A percentile compares a stretch with the other conserved stretches of the same genome.
Evolutionary conservation across 331 rosid genomes (phyloP).

Genomic region (Phaseolus coccineus): DNA sequence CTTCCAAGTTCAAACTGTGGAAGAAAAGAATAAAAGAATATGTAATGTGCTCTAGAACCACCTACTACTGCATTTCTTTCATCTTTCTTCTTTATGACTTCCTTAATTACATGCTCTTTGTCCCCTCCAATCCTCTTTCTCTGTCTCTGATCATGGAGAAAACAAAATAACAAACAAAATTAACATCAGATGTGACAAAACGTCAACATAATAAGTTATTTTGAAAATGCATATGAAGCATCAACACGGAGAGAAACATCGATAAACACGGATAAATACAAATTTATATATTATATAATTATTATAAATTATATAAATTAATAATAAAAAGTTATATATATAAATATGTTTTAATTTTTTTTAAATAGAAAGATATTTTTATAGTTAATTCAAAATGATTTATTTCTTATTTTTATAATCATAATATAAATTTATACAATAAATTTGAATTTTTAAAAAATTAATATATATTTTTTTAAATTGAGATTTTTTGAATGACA

Average conservation of each 20-base stretch:
- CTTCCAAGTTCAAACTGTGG: slow-evolving; percentile 20
- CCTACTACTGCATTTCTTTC: slow-evolving; percentile 51
- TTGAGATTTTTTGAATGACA: too few species aligned
- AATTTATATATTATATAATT: too few species aligned
- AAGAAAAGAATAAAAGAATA: slow-evolving; percentile 47
- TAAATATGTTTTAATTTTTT: too few species aligned
- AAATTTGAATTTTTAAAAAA: too few species aligned
- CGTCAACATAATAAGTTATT: not conserved
- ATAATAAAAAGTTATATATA: too few species aligned
- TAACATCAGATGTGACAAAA: slow-evolving; percentile 32
- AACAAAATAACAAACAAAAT: not conserved
- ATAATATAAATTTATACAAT: too few species aligned
- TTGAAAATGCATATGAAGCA: not conserved
- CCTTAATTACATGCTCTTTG: slow-evolving; percentile 59
- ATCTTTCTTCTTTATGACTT: slow-evolving; percentile 50
- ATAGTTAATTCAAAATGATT: too few species aligned
- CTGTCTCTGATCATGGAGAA: not conserved
- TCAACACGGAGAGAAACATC: not conserved
- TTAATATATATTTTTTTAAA: too few species aligned
- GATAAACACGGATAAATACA: too few species aligned
- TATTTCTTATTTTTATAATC: too few species aligned
- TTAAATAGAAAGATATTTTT: too few species aligned
- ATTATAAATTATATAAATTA: too few species aligned
- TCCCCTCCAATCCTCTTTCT: slow-evolving; percentile 47
- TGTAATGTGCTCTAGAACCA: slow-evolving; percentile 24